Percentiles rank a stretch among this genome's conserved stretches.
phyloP scores from a whole-genome alignment of 2,329 filamentous ascomycete species.

The Colletotrichum tamarilloi region DNA sequence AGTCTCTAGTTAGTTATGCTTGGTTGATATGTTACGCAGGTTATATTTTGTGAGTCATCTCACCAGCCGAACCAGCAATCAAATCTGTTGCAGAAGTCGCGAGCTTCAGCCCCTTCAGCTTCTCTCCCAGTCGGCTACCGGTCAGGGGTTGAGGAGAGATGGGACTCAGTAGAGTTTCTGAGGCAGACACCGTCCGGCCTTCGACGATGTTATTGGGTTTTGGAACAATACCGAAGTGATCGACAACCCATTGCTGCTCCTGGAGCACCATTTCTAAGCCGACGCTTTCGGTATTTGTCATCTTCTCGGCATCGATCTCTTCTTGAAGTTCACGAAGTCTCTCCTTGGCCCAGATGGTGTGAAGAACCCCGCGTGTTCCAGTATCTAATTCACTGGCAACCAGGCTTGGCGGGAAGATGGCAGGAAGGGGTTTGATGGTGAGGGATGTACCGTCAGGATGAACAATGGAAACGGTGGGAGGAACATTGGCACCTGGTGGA shows the following conservation, averaged over 20 bases:
- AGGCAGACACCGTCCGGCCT: slow-evolving; percentile 15
- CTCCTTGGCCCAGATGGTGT: slow-evolving; percentile 91
- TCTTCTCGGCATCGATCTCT: slow-evolving; percentile 81
- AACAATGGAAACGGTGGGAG: slow-evolving; percentile 76
- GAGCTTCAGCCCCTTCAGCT: slow-evolving; percentile 81
- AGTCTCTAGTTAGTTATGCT: background rate
- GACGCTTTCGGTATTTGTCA: slow-evolving; percentile 81
- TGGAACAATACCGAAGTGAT: slow-evolving; percentile 75
- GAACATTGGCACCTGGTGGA: slow-evolving; percentile 77
- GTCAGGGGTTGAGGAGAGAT: slow-evolving; percentile 73
- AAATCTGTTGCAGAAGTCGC: slow-evolving; percentile 78
- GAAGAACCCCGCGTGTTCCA: slow-evolving; percentile 83
- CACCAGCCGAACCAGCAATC: slow-evolving; percentile 63
- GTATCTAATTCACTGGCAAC: slow-evolving; percentile 73
- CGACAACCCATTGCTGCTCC: slow-evolving; percentile 87
- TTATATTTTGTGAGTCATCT: slow-evolving; percentile 37
- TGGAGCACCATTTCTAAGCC: slow-evolving; percentile 85
- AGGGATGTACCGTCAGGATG: slow-evolving; percentile 53
- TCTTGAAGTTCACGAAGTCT: slow-evolving; percentile 78
- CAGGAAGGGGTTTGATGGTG: slow-evolving; percentile 82
- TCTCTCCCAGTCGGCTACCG: slow-evolving; percentile 79
- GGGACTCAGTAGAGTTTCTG: slow-evolving; percentile 42
- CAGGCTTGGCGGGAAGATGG: slow-evolving; percentile 84
- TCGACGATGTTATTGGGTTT: slow-evolving; percentile 48
- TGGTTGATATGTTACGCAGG: background rate